Evolutionary conservation across 1,284 basidiomycete species (phyloP), one percentile per base, ranked within the genome.

Genomic region (Tylopilus orsonianus): DNA sequence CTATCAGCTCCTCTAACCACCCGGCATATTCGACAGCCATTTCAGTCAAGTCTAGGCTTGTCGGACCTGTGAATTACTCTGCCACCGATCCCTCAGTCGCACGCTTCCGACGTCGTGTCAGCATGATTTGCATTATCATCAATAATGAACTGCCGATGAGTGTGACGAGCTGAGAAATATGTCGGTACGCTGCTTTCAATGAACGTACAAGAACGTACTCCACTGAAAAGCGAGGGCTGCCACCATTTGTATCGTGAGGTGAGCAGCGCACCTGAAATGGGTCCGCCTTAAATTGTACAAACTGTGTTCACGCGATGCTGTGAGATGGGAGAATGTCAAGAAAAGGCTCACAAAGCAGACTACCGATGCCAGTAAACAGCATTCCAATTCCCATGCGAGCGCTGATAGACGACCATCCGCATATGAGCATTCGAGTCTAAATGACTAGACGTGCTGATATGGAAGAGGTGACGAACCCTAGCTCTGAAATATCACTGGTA

Each of bases 401-500:
- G 20, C 62, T 65, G 19, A 23, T n/a, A n/a, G n/a, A n/a, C n/a
- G n/a, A n/a, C 13, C 9, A 13, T 32, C 1, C 1, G 10, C 24
- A 1, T 8, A 19, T 50, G 14, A 49, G 22, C 8, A 16, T 5
- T 33, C 14, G 1, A 10, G 16, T 10, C 8, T 1, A 18, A 27
- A 34, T 5, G 22, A 6, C 3, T 0, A 12, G 12, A 32, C 14
- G 2, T 10, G 5, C 5, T 4, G n/a, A n/a, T n/a, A n/a, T n/a
- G n/a, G n/a, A n/a, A n/a, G 14, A 20, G 40, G 10, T 4, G n/a
- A 52, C 62, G 7, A 14, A 63, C 62, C 64, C 62, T 7, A 66
- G 48, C 38, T 59, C 68, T 3, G 66, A 65, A 16, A 65, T 36
- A 40, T 72, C 59, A 10, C 37, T 52, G 1, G 71, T 69, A 9